Conservation (phyloP, 768 basidiomycete genomes). For the Ephemerocybe angulata region DNA sequence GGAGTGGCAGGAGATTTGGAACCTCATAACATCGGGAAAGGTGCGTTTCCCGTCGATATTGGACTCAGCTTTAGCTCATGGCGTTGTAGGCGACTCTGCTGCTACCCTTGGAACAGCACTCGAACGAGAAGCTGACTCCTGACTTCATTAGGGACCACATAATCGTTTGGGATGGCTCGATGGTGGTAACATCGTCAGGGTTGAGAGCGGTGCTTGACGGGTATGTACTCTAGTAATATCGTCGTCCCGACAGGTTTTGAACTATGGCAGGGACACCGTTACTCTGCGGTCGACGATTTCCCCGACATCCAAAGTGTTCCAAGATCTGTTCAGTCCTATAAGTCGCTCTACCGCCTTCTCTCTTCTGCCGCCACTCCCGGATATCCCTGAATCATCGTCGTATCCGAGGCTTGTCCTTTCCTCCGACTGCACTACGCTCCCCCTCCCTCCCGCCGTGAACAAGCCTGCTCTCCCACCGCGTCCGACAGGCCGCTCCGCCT, state of each 20-base stretch:
- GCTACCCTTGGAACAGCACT: slow-evolving; percentile 62
- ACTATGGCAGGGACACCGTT: slow-evolving; percentile 32
- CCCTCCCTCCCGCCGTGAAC: slow-evolving; percentile 39
- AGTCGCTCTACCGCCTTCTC: slow-evolving; percentile 30
- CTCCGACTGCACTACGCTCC: slow-evolving; percentile 40
- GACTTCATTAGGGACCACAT: slow-evolving; percentile 86
- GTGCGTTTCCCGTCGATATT: slow-evolving; percentile 34
- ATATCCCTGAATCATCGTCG: slow-evolving; percentile 27
- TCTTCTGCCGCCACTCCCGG: slow-evolving; percentile 55
- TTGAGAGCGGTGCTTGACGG: slow-evolving; percentile 65
- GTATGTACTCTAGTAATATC: slow-evolving; percentile 36
- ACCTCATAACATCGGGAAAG: slow-evolving; percentile 59
- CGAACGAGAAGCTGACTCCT: slow-evolving; percentile 56
- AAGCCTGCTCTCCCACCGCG: slow-evolving; percentile 43
- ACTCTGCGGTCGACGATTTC: slow-evolving; percentile 43
- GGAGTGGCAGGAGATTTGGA: slow-evolving; percentile 74
- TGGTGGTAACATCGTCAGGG: slow-evolving; percentile 78
- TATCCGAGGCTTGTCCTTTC: slow-evolving; percentile 50
- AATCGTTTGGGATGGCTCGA: slow-evolving; percentile 54
- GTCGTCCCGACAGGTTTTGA: slow-evolving; percentile 6
- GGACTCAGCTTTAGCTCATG: slow-evolving; percentile 4
- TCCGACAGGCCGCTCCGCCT: slow-evolving; percentile 24
- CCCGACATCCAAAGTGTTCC: slow-evolving; percentile 38
- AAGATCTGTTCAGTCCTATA: slow-evolving; percentile 33
- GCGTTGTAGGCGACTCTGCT: slow-evolving; percentile 67